Percentiles rank a stretch among this genome's conserved stretches.
These are phyloP conservation scores for Raphanus hybrid DNA, from an alignment of 441 rosid genomes.

Conservation along the genomic window DNA sequence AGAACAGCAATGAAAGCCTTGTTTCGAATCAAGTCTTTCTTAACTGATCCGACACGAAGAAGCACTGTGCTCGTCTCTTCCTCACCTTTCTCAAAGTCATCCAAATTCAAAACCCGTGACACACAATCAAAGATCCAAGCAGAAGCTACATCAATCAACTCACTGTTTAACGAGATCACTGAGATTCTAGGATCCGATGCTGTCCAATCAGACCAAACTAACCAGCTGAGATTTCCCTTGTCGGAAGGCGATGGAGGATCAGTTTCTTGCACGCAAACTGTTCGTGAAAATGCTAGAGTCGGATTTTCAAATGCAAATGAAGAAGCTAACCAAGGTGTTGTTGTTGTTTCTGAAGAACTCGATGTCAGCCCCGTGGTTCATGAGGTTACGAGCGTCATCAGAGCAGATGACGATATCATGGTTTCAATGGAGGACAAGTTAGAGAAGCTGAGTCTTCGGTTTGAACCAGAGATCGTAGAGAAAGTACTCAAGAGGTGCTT, in stretches of 20 bases:
- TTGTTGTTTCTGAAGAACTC: constrained; percentile 21
- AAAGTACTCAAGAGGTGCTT: constrained; percentile 78
- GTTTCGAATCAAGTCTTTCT: constrained; percentile 35
- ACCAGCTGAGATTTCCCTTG: constrained; percentile 39
- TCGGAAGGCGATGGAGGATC: constrained; percentile 30
- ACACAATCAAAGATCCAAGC: constrained; percentile 42
- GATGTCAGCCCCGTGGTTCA: constrained; percentile 60
- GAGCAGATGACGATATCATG: constrained; percentile 42
- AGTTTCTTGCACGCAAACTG: constrained; percentile 46
- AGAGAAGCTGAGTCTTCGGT: constrained; percentile 48
- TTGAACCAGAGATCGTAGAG: constrained; percentile 64
- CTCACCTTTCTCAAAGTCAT: constrained; percentile 51
- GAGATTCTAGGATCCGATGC: constrained; percentile 55
- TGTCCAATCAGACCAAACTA: constrained; percentile 38
- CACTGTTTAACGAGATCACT: constrained; percentile 66
- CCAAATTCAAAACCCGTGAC: constrained; percentile 39
- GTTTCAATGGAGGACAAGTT: constrained; percentile 68
- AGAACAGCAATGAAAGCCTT: constrained; percentile 32
- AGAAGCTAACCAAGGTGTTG: constrained; percentile 29
- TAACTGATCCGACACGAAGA: constrained; percentile 9
- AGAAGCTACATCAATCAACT: constrained; percentile 41
- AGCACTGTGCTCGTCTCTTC: constrained; percentile 27
- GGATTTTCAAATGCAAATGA: constrained; percentile 19
- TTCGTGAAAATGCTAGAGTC: constrained; percentile 55
- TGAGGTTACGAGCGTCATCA: constrained; percentile 58